These are phyloP conservation scores for Geranomyces michiganensis DNA, from an alignment of 192 early-diverging fungal species.

Conservation along the genomic window DNA sequence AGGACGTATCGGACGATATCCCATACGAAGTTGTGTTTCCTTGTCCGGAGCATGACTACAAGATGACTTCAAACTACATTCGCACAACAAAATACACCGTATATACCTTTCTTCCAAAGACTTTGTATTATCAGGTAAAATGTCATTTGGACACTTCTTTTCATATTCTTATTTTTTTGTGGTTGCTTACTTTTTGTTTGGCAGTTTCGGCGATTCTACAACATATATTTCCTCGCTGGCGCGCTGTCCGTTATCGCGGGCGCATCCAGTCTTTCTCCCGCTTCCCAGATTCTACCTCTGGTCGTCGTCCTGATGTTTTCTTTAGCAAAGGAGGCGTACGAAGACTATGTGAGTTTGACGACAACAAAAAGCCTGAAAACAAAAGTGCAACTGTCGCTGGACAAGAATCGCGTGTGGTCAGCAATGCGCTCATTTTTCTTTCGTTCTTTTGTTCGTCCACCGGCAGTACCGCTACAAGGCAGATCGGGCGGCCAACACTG, in stretches of 20 bases:
- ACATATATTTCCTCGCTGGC: slow-evolving; percentile 64
- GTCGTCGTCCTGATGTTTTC: slow-evolving; percentile 54
- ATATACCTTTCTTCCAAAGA: slow-evolving; percentile 88
- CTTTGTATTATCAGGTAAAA: slow-evolving; percentile 87
- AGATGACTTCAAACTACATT: slow-evolving; percentile 67
- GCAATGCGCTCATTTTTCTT: not conserved
- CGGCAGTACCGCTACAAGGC: slow-evolving; percentile 36
- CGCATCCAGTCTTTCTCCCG: slow-evolving; percentile 39
- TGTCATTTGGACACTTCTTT: too few relatives aligned
- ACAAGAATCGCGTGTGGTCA: too few relatives aligned
- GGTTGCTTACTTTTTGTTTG: not conserved
- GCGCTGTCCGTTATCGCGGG: slow-evolving; percentile 49
- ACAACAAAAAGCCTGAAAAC: too few relatives aligned
- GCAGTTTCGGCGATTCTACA: slow-evolving; percentile 64
- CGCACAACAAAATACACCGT: slow-evolving; percentile 94
- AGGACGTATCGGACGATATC: slow-evolving; percentile 12
- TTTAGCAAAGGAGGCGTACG: slow-evolving; percentile 55
- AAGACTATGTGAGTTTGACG: slow-evolving; percentile 55
- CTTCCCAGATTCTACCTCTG: slow-evolving; percentile 52
- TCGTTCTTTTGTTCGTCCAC: not conserved
- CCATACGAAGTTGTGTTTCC: slow-evolving; percentile 26
- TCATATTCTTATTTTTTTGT: too few relatives aligned
- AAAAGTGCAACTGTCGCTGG: too few relatives aligned
- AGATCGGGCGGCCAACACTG: slow-evolving; percentile 47
- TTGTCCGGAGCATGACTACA: slow-evolving; percentile 12